These are phyloP conservation scores for Ustilago nuda DNA, from an alignment of 1,284 basidiomycete species.

Conservation along the genomic window DNA sequence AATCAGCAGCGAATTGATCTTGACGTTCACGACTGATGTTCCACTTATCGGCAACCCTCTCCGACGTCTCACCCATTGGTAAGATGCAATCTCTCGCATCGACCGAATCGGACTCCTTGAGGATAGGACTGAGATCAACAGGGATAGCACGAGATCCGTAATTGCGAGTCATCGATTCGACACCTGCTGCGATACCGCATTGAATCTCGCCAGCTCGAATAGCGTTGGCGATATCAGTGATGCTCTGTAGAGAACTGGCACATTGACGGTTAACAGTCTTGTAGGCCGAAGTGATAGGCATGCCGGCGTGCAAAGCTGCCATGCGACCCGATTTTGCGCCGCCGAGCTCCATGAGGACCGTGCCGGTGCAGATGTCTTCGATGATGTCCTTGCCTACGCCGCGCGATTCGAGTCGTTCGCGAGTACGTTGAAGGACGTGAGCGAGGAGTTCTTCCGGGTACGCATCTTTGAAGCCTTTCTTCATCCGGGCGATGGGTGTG, in stretches of 20 bases:
- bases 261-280: slow-evolving; percentile 70
- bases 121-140: slow-evolving; percentile 62
- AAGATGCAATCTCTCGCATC: slow-evolving; percentile 68
- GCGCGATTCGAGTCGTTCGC: slow-evolving; percentile 64
- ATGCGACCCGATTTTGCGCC: slow-evolving; percentile 69
- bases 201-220: slow-evolving; percentile 67
- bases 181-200: slow-evolving; percentile 65
- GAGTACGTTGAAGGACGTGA: slow-evolving; percentile 65
- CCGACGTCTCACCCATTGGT: slow-evolving; percentile 67
- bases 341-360: slow-evolving; percentile 70
- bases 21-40: slow-evolving; percentile 57
- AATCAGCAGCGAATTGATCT: slow-evolving; percentile 62
- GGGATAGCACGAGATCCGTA: slow-evolving; percentile 68
- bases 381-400: slow-evolving; percentile 68
- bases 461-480: slow-evolving; percentile 68
- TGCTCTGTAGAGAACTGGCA: slow-evolving; percentile 68
- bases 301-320: slow-evolving; percentile 69
- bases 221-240: slow-evolving; percentile 68
- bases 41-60: slow-evolving; percentile 62
- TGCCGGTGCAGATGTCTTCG: slow-evolving; percentile 69
- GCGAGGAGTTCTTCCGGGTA: slow-evolving; percentile 68
- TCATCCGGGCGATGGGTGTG: slow-evolving; percentile 69
- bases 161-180: slow-evolving; percentile 67
- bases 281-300: slow-evolving; percentile 44
- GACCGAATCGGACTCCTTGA: slow-evolving; percentile 58